Conservation (phyloP, 192 early-diverging fungal species). For the Borealophlyctis nickersoniae region DNA sequence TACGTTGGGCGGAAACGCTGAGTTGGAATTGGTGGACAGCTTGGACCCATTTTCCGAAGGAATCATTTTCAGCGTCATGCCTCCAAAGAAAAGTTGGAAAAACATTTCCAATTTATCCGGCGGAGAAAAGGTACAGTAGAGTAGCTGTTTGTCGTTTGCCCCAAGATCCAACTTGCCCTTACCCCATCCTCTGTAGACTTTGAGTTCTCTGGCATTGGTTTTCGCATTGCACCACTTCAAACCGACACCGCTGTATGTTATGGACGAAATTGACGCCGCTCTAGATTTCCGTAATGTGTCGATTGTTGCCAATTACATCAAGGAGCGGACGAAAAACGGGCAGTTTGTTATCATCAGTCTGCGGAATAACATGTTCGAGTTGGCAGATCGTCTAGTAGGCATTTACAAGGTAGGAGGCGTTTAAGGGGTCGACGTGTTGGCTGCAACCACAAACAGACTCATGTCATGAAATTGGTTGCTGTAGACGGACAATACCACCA, state of each 20-base stretch:
- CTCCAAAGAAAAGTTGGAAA: constrained; percentile 99
- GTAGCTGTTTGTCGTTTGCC: constrained; percentile 5
- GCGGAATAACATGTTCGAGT: constrained; percentile 99
- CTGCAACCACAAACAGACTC: background rate
- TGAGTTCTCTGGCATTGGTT: constrained; percentile 96
- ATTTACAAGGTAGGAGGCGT: constrained; percentile 78
- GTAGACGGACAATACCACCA: constrained; percentile 80
- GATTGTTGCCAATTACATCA: constrained; percentile 98
- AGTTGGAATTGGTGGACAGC: constrained; percentile 94
- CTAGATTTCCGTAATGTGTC: constrained; percentile 98
- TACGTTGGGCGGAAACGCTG: constrained; percentile 96
- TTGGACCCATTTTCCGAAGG: constrained; percentile 99
- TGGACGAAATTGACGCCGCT: constrained; percentile 99
- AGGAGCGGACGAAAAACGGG: constrained; percentile 92
- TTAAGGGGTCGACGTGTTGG: background rate
- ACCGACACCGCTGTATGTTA: constrained; percentile 98
- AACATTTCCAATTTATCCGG: constrained; percentile 99
- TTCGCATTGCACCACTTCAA: constrained; percentile 99
- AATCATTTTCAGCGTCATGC: constrained; percentile 98
- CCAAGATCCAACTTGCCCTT: background rate
- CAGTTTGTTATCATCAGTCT: constrained; percentile 99
- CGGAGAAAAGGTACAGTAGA: constrained; percentile 86
- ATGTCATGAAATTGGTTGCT: constrained; percentile 8
- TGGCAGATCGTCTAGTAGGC: constrained; percentile 95
- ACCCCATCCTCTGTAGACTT: constrained; percentile 53